These are phyloP conservation scores for Solanum bukasovii DNA, from an alignment of 257 asterid genomes.

Conservation along the genomic window DNA sequence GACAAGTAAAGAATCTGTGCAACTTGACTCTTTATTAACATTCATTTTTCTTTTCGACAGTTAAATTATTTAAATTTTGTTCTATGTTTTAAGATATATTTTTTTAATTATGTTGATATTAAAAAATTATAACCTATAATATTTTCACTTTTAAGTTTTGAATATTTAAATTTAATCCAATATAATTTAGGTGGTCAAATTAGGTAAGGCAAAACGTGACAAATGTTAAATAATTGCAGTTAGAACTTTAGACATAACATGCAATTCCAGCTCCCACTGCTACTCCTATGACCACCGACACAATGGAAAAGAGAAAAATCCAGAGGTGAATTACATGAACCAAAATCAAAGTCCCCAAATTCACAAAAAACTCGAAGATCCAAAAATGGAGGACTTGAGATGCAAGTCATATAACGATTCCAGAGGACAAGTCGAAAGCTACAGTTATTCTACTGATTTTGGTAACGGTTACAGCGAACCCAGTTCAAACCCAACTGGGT, in stretches of 20 bases:
- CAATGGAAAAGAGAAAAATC: background rate
- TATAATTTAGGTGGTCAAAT: background rate
- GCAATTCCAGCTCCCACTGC: background rate
- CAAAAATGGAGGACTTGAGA: background rate
- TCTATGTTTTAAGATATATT: no score
- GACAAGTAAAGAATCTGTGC: background rate
- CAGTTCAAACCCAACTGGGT: background rate
- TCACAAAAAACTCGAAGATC: background rate
- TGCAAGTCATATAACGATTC: background rate
- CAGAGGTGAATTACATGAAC: background rate
- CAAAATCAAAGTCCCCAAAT: background rate
- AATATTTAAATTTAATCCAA: background rate
- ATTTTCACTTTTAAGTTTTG: background rate
- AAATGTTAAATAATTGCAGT: background rate
- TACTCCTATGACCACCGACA: background rate
- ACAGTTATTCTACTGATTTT: background rate
- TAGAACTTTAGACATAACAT: background rate
- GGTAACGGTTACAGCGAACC: background rate
- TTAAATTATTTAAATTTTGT: background rate
- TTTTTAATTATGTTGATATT: background rate
- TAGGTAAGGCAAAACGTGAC: background rate
- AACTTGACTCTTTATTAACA: background rate
- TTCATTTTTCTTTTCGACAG: background rate
- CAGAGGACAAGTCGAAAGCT: background rate
- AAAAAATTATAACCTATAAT: background rate